Base-by-base conservation (phyloP, 1,139 yeast species). In the Nematodospora anomalae region DNA sequence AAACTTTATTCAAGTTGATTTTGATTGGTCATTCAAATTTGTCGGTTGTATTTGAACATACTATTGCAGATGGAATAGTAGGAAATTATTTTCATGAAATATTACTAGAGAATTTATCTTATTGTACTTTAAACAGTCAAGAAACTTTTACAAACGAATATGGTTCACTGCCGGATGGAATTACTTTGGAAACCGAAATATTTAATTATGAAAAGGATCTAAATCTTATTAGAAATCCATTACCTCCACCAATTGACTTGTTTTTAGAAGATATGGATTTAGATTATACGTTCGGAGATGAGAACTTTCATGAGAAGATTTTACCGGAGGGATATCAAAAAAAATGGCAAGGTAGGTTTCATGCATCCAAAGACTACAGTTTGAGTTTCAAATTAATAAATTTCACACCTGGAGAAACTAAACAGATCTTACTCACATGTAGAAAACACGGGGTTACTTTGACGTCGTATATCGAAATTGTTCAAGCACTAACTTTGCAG, bases 41-140 rank as follows among this genome's bases (percentile, higher is more conserved):
- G 24, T 50, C 60, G 4, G 62, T 49, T 2, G 55, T 57, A 0
- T 58, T 67, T 26, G 76, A 71, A 33, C 76, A 71, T 43, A 60
- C 74, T 1, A 55, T 67, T 20, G 62, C 59, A 10, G 76, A 71
- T 47, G 76, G 76, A 0, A 51, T 67, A 4, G 70, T 62, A n/a
- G 74, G 65, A 0, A 53, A 52, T 26, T 54, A 55, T 32, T 62
- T 70, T 47, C 74, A 69, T 41, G 67, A 68, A 46, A 52, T 58
- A 9, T 57, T 70, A 18, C 45, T 67, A 14, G 55, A 59, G 14
- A 59, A 58, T 33, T 48, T 66, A 39, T 57, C 56, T 1, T 46
- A 38, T 12, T 41, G 41, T 31, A 46, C 51, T 15, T 36, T 32
- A 0, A 9, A 13, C 2, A 43, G 46, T 20, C 32, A 32, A 3